Evolutionary conservation across 2,329 filamentous ascomycete genomes (phyloP).

Genomic region (Trichoderma afroharzianum): DNA sequence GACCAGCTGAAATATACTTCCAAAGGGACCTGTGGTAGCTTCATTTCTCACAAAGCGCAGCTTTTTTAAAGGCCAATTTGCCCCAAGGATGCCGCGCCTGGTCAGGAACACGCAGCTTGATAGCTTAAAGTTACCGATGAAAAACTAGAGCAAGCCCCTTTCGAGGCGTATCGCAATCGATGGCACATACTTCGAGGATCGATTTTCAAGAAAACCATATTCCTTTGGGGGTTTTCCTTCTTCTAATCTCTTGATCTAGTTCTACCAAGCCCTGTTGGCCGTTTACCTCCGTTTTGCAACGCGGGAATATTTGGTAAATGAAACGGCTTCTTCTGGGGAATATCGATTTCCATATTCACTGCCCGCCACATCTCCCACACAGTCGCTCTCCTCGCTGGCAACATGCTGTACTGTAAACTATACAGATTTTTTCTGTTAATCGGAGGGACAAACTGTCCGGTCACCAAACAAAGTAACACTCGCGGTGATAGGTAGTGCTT

Average conservation of each 20-base stretch:
- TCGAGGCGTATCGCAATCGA: neutral
- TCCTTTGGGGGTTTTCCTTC: neutral
- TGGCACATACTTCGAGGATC: neutral
- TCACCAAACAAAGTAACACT: conserved; percentile 83
- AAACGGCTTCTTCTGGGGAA: conserved; percentile 43
- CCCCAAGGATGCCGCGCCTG: neutral
- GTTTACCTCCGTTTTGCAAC: conserved; percentile 31
- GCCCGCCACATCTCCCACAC: conserved; percentile 83
- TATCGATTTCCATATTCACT: conserved; percentile 48
- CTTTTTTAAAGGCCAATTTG: neutral
- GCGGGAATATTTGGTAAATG: conserved; percentile 33
- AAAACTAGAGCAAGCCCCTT: neutral
- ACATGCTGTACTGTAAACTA: conserved; percentile 95
- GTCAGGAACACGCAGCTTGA: neutral
- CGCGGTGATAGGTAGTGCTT: conserved; percentile 92
- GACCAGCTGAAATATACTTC: neutral
- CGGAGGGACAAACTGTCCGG: conserved; percentile 88
- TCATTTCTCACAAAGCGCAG: neutral
- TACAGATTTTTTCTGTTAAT: conserved; percentile 94
- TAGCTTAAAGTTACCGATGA: neutral
- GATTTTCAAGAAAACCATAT: neutral
- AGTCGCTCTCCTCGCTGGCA: conserved; percentile 75
- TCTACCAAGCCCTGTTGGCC: conserved; percentile 29
- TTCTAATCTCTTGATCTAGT: conserved; percentile 18
- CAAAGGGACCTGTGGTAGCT: neutral